Evolutionary conservation across 176 grass and related monocot genomes (phyloP), one percentile per base, ranked within the genome.

Genomic region (Urochloa ruziziensis): DNA sequence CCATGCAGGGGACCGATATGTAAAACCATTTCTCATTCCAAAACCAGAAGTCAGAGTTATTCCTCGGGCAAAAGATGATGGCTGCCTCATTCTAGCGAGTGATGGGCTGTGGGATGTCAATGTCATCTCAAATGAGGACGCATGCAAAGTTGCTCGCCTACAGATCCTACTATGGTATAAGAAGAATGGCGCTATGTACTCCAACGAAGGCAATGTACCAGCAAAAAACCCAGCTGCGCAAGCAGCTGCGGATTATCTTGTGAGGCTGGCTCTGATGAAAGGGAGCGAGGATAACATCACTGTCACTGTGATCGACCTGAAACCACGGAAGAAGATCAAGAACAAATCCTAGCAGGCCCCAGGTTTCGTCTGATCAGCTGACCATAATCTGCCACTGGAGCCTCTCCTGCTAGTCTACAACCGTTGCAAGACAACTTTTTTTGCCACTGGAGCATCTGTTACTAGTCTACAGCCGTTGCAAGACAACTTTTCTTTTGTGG

Each of bases 91-190:
- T 75, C 49, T 92, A 23, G 93, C 88, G 0, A 95, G 90, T 16
- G 93, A 95, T 60, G 93, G 93, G 40, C 37, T 92, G 17, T 90
- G 93, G 93, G 93, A 95, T 68, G 93, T 90, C 17, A 81, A 95
- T 68, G 93, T 90, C 17, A 81, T 95, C 77, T 88, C 90, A 25
- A 95, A 95, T 61, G 88, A 92, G 82, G 88, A 92, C 11, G 93
- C 84, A n/a, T 95, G 88, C 74, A 89, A 57, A 83, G 72, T 84
- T n/a, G 93, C 90, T 15, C 83, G 91, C 32, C 70, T 60, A 21
- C 72, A 87, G 37, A 95, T 92, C 78, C 80, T 90, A 30, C 48
- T 73, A 14, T 95, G 93, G 93, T 75, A 92, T 70, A 86, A 86
- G 79, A 90, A 86, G 59, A 92, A 95, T 62, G 56, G 67, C 23